Conservation (phyloP, 2,329 filamentous ascomycete species). For the Fusarium neocosmosporiellum region DNA sequence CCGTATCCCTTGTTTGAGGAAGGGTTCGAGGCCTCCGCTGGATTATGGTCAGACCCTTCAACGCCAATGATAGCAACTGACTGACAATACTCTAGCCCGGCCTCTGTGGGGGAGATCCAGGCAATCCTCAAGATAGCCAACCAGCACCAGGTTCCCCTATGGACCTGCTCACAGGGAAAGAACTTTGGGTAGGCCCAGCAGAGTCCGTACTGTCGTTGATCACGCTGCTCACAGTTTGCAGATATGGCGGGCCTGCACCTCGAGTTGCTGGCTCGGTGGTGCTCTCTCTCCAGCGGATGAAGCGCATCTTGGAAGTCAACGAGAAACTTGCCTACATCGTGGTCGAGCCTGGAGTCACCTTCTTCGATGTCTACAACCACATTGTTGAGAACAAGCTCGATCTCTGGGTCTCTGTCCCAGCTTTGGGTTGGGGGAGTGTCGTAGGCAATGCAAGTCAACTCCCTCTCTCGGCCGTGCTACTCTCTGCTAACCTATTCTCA, state of each 20-base stretch:
- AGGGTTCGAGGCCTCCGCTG: slow-evolving; percentile 3
- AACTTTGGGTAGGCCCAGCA: slow-evolving; percentile 1
- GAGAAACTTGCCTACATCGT: slow-evolving; percentile 4
- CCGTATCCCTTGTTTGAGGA: slow-evolving; percentile 10
- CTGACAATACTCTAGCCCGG: neutral
- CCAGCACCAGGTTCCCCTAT: neutral
- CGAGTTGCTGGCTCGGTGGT: slow-evolving; percentile 2
- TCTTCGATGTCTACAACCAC: slow-evolving; percentile 6
- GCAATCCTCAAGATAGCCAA: slow-evolving; percentile 4
- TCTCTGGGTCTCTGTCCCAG: neutral
- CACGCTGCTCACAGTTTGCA: neutral
- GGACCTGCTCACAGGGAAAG: slow-evolving; percentile 4
- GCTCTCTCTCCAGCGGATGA: slow-evolving; percentile 6
- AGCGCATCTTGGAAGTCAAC: slow-evolving; percentile 11
- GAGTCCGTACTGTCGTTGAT: neutral
- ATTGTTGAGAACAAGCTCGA: neutral
- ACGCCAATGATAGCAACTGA: neutral
- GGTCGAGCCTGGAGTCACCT: slow-evolving; percentile 11
- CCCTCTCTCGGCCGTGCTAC: neutral
- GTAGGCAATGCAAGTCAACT: slow-evolving; percentile 5
- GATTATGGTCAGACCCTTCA: slow-evolving; percentile 4
- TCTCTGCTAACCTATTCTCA: neutral
- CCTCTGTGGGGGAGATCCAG: neutral
- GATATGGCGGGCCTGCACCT: slow-evolving; percentile 12
- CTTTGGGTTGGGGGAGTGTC: slow-evolving; percentile 15